A percentile compares a stretch with the other conserved stretches of the same genome.
Conservation (phyloP, 2,329 filamentous ascomycete genomes). For the Xylaria sp. region DNA sequence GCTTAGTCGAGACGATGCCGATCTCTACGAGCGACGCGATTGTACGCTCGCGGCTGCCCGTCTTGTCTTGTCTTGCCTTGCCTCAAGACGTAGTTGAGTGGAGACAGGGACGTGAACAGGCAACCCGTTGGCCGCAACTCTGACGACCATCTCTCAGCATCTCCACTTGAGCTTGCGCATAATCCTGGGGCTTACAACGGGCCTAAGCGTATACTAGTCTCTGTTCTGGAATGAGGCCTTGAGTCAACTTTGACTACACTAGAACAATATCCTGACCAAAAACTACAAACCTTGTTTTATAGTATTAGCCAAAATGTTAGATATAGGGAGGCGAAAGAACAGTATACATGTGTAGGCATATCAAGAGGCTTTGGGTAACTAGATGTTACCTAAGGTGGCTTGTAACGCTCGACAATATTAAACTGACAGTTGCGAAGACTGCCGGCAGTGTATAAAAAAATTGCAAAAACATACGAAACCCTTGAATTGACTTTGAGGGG, state of each 20-base stretch:
- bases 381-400: neutral
- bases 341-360: too few relatives aligned
- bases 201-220: constrained; percentile 21
- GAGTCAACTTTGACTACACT: neutral
- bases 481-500: neutral
- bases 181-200: constrained; percentile 24
- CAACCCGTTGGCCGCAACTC: constrained; percentile 22
- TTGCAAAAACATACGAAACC: neutral
- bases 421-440: neutral
- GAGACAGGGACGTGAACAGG: constrained; percentile 29
- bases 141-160: constrained; percentile 29
- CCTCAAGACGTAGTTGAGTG: constrained; percentile 22
- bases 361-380: too few relatives aligned
- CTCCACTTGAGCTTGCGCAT: constrained; percentile 29
- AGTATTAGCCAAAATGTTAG: neutral
- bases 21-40: constrained; percentile 22
- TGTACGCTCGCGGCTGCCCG: neutral
- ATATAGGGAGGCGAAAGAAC: too few relatives aligned
- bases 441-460: neutral
- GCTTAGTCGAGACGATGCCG: constrained; percentile 17
- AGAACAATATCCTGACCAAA: neutral
- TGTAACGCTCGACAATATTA: too few relatives aligned
- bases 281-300: neutral
- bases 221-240: neutral
- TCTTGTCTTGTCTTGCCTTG: neutral